A percentile compares a stretch with the other conserved stretches of the same genome.
Evolutionary conservation across 1,284 basidiomycete species (phyloP).

Genomic region (Xanthoconium separans): DNA sequence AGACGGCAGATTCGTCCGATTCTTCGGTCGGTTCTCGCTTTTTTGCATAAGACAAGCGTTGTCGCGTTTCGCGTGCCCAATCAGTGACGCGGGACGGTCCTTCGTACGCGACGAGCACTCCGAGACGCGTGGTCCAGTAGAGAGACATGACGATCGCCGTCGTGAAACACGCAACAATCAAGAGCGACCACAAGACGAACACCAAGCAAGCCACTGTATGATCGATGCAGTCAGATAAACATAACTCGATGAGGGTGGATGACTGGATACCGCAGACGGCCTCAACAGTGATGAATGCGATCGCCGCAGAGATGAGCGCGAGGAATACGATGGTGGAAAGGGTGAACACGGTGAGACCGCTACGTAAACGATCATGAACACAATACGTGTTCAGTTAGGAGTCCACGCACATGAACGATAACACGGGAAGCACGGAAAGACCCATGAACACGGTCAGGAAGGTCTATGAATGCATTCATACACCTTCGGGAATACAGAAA

Average conservation of each 20-base stretch:
- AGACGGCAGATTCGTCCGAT: conserved; percentile 26
- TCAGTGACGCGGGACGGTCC: conserved; percentile 36
- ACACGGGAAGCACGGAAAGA: conserved; percentile 32
- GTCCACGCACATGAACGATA: conserved; percentile 36
- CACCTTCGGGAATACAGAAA: neutral
- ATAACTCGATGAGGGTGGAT: neutral
- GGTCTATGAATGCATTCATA: conserved; percentile 24
- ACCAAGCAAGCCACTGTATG: conserved; percentile 22
- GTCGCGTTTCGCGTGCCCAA: conserved; percentile 39
- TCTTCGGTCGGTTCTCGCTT: conserved; percentile 21
- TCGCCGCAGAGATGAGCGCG: conserved; percentile 26
- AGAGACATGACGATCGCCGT: conserved; percentile 26
- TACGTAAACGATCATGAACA: conserved; percentile 9
- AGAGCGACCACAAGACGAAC: conserved; percentile 27
- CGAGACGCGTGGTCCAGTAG: conserved; percentile 37
- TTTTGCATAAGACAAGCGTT: conserved; percentile 15
- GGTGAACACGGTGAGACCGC: conserved; percentile 33
- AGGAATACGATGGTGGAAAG: conserved; percentile 30
- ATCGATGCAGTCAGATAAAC: neutral
- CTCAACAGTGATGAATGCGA: conserved; percentile 22
- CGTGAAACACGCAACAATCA: conserved; percentile 24
- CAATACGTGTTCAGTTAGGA: neutral
- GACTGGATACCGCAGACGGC: conserved; percentile 21
- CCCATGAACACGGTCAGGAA: conserved; percentile 33
- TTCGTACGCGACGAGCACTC: conserved; percentile 30